Evolutionary conservation across 768 basidiomycete genomes (phyloP).

Genomic region (Auriscalpium vulgare): DNA sequence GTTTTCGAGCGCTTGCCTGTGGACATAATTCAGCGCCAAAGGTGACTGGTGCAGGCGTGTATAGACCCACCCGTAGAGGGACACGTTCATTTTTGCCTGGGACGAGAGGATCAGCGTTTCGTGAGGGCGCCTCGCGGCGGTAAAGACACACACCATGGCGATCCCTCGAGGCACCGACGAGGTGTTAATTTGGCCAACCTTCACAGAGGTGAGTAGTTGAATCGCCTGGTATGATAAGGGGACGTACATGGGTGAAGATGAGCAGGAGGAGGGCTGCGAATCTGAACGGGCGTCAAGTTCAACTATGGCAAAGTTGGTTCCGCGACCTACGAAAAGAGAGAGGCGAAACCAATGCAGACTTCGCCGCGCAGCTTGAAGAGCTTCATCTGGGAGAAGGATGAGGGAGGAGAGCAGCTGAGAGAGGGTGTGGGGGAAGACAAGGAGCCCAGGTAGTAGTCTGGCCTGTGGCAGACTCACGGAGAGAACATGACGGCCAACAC

Average conservation of each 20-base stretch:
- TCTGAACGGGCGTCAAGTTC: slow-evolving; percentile 24
- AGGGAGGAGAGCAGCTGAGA: slow-evolving; percentile 2
- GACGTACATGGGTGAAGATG: slow-evolving; percentile 74
- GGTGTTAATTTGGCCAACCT: slow-evolving; percentile 82
- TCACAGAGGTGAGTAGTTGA: background rate
- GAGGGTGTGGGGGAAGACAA: slow-evolving; percentile 5
- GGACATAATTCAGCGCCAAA: slow-evolving; percentile 2
- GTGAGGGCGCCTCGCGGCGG: background rate
- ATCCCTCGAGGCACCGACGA: slow-evolving; percentile 63
- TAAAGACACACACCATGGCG: slow-evolving; percentile 49
- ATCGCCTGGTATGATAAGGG: slow-evolving; percentile 4
- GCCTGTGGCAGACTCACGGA: background rate
- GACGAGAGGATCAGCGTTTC: slow-evolving; percentile 12
- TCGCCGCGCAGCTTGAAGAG: slow-evolving; percentile 54
- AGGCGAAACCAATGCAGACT: slow-evolving; percentile 64
- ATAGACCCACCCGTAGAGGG: slow-evolving; percentile 54
- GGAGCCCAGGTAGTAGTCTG: background rate
- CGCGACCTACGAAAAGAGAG: slow-evolving; percentile 58
- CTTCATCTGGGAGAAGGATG: background rate
- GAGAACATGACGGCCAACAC: background rate
- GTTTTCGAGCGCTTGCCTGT: slow-evolving; percentile 40
- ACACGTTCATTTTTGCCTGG: slow-evolving; percentile 63
- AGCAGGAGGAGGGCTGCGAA: slow-evolving; percentile 48
- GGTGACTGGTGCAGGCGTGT: background rate
- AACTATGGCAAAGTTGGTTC: slow-evolving; percentile 19